Evolutionary conservation across 352 stramenopile species (phyloP).

Genomic region (Thraustotheca clavata): DNA sequence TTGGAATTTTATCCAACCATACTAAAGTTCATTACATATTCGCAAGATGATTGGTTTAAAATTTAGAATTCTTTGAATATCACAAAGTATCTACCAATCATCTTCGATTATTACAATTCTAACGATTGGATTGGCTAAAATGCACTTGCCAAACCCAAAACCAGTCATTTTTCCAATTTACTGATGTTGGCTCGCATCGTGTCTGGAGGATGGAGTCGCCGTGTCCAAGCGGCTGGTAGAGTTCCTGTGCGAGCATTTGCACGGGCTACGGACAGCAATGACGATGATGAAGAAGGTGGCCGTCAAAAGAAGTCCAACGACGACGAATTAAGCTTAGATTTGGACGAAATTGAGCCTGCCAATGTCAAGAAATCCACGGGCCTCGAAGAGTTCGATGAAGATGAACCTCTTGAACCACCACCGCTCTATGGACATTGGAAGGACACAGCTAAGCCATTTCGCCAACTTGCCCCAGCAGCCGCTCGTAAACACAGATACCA

Average conservation of each 20-base stretch:
- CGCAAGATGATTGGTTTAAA: constrained; percentile 22
- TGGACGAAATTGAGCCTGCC: background rate
- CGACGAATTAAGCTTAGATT: background rate
- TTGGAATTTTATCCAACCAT: no score
- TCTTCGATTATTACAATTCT: background rate
- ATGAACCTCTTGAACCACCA: constrained; percentile 53
- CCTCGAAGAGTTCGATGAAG: constrained; percentile 58
- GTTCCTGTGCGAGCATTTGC: background rate
- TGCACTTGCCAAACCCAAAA: background rate
- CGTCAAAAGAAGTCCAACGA: constrained; percentile 8
- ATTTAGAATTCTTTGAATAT: background rate
- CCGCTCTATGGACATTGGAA: constrained; percentile 40
- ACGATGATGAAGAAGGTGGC: constrained; percentile 8
- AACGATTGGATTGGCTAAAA: constrained; percentile 19
- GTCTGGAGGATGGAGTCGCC: background rate
- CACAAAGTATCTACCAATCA: background rate
- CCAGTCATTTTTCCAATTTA: constrained; percentile 21
- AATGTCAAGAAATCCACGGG: constrained; percentile 23
- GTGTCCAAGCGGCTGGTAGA: background rate
- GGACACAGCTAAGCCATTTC: constrained; percentile 43
- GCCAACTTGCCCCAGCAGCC: constrained; percentile 64
- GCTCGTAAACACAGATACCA: constrained; percentile 72
- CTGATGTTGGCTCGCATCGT: constrained; percentile 13
- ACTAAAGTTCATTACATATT: no score
- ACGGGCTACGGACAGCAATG: background rate